phyloP scores from a whole-genome alignment of 495 filamentous ascomycete species.

The Xylaria curta region DNA sequence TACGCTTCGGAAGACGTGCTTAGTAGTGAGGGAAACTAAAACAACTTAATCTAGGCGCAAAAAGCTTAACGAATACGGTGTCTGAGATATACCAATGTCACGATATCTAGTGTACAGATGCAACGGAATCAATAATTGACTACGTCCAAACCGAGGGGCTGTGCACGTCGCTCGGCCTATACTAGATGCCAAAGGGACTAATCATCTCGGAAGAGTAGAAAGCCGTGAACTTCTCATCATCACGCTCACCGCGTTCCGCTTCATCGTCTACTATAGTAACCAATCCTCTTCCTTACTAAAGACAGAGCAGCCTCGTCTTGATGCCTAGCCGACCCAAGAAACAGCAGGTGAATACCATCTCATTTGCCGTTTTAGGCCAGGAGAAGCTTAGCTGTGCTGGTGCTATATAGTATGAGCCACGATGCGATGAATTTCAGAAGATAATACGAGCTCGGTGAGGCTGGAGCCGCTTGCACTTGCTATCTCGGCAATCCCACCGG shows the following conservation, averaged over 20 bases:
- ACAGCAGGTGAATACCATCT: background rate
- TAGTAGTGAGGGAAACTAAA: background rate
- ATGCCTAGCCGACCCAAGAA: background rate
- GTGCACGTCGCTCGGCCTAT: background rate
- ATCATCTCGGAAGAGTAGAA: too few species aligned
- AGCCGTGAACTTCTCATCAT: background rate
- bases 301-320: background rate
- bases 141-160: background rate
- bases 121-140: background rate
- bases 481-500: background rate
- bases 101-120: background rate
- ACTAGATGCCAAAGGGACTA: background rate
- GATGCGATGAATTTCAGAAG: background rate
- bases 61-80: background rate
- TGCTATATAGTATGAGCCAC: background rate
- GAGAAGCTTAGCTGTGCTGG: background rate
- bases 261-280: background rate
- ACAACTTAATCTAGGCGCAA: slow-evolving; percentile 4
- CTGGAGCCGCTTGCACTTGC: background rate
- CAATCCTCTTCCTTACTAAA: background rate
- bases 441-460: background rate
- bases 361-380: slow-evolving; percentile 15
- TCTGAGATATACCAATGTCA: background rate
- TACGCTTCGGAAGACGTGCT: background rate
- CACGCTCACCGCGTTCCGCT: background rate